Conservation (phyloP, 1,284 basidiomycete genomes). For the Apiotrichum laibachii region DNA sequence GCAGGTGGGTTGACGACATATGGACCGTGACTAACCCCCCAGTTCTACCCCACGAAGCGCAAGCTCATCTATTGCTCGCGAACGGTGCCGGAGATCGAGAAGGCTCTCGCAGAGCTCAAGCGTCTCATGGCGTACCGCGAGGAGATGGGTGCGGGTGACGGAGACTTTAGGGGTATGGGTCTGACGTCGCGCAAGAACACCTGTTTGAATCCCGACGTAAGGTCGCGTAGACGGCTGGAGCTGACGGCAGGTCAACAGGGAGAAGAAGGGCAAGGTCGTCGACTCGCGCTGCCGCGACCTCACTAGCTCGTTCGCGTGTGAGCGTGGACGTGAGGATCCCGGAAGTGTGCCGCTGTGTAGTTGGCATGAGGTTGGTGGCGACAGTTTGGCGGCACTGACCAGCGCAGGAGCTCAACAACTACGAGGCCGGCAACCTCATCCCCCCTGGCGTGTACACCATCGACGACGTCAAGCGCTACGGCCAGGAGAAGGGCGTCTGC, state of each 20-base stretch:
- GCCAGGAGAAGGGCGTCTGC: slow-evolving; percentile 79
- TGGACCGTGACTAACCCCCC: not conserved
- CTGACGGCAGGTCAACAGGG: slow-evolving; percentile 71
- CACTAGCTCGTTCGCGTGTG: slow-evolving; percentile 79
- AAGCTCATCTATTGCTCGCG: slow-evolving; percentile 99
- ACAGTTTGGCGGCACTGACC: slow-evolving; percentile 3
- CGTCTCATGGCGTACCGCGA: slow-evolving; percentile 90
- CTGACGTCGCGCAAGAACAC: slow-evolving; percentile 95
- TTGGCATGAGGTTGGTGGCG: slow-evolving; percentile 80
- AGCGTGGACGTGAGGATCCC: slow-evolving; percentile 81
- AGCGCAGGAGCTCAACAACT: slow-evolving; percentile 65
- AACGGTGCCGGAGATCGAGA: slow-evolving; percentile 99
- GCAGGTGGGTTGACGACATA: slow-evolving; percentile 60
- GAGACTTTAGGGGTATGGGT: slow-evolving; percentile 82
- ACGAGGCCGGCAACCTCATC: slow-evolving; percentile 80
- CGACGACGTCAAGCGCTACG: slow-evolving; percentile 87
- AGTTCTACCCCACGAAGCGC: slow-evolving; percentile 88
- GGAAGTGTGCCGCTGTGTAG: slow-evolving; percentile 89
- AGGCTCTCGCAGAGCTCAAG: slow-evolving; percentile 86
- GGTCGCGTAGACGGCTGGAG: slow-evolving; percentile 26
- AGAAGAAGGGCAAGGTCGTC: slow-evolving; percentile 97
- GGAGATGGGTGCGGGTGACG: slow-evolving; percentile 71
- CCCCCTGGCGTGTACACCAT: slow-evolving; percentile 90
- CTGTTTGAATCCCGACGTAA: slow-evolving; percentile 90
- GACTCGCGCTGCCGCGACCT: slow-evolving; percentile 96